Base-by-base conservation (phyloP, 352 stramenopile species). In the Phytophthora crassamura region DNA sequence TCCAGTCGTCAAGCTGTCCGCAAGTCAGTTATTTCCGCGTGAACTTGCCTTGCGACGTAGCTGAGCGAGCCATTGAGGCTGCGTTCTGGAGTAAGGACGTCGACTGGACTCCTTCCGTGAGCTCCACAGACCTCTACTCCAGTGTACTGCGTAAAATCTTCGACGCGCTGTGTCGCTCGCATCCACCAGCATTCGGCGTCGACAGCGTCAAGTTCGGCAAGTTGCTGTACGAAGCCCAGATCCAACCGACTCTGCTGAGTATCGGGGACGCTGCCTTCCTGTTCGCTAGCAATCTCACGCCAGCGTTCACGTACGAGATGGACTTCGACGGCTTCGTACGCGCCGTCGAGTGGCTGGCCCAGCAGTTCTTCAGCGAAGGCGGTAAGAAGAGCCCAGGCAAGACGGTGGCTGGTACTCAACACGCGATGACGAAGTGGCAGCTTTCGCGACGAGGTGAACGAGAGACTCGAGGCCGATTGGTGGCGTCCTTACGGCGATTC, bases 191-290 rank as follows among this genome's bases (percentile, higher is more conserved):
- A 10, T 50, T 67, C 14, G 52, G 72, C 1, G 69, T 91, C 20
- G 86, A 94, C 48, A 84, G 84, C 45, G 77, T 93, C 60, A 94
- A 94, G 48, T 94, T 94, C 62, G 86, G 80, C 52, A 90, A 90
- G 39, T 59, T 93, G 7, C 51, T 94, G 10, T 85, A 85, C 3
- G 84, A 93, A 50, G 84, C 80, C 36, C 63, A 64, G 0, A 58
- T 91, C 1, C 77, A 90, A 25, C 84, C 86, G 0, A 50, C 60
- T 7, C 47, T 67, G 4, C 58, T 94, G 4, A 69, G 53, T n/a
- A 79, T 94, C 20, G 86, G 84, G 0, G 84, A 92, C 25, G 81
- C 67, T 5, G 81, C 84, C 2, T 89, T 85, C 63, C 62, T 92
- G 18, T 92, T 92, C 32, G 67, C 78, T 12, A 78, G 59, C 12